Conservation (phyloP, 2,329 filamentous ascomycete species). For the Colletotrichum noveboracense region DNA sequence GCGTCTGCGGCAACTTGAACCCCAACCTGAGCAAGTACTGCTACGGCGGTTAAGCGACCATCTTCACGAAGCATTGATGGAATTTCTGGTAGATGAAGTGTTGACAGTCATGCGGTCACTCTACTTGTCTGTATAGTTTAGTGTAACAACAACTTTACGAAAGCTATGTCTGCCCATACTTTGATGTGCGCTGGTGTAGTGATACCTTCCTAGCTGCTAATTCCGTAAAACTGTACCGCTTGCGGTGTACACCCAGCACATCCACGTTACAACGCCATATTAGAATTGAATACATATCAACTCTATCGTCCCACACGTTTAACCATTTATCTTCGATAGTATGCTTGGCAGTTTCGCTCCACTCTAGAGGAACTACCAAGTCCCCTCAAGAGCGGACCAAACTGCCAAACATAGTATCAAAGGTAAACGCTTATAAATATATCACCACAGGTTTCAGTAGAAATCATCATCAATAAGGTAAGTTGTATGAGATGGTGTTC, state of each 20-base stretch:
- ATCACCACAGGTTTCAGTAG: not conserved
- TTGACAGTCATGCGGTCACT: not conserved
- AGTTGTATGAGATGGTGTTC: not conserved
- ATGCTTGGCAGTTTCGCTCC: not conserved
- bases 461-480: not conserved
- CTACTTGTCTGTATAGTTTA: not conserved
- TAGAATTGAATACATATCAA: not conserved
- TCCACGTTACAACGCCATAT: not conserved
- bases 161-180: too few species aligned
- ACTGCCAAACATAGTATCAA: not conserved
- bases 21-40: not conserved
- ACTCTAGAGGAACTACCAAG: rapidly evolving
- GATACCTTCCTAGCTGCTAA: too few species aligned
- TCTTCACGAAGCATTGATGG: not conserved
- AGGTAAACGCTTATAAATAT: rapidly evolving
- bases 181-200: too few species aligned
- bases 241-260: too few species aligned
- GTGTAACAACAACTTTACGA: not conserved
- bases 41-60: not conserved
- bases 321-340: rapidly evolving
- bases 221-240: too few species aligned
- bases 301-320: rapidly evolving
- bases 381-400: not conserved
- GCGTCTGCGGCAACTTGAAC: not conserved
- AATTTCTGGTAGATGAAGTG: not conserved